phyloP scores from a whole-genome alignment of 139 green algal genomes.

The Coelastrella sp. region DNA sequence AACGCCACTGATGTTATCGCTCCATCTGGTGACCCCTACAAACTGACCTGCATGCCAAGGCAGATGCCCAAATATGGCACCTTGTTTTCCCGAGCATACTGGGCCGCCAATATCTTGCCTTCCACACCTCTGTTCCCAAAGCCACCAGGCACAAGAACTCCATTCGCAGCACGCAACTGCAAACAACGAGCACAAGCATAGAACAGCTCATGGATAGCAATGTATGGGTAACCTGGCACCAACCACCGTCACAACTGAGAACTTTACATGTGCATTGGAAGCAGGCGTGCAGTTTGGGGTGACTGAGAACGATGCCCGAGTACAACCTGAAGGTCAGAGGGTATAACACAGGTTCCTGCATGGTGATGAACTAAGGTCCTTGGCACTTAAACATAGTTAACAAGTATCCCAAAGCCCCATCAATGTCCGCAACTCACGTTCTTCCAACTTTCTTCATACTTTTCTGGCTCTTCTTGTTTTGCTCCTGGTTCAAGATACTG shows the following conservation, averaged over 20 bases:
- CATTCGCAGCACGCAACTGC: slow-evolving; percentile 71
- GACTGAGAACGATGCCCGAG: no score
- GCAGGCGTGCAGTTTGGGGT: no score
- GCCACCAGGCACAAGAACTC: slow-evolving; percentile 96
- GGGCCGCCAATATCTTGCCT: slow-evolving; percentile 94
- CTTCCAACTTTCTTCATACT: slow-evolving; percentile 61
- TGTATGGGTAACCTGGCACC: slow-evolving; percentile 60
- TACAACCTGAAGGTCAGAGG: no score
- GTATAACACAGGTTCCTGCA: no score
- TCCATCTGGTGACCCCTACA: no score
- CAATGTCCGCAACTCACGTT: slow-evolving; percentile 26
- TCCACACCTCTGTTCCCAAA: slow-evolving; percentile 95
- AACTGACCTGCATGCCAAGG: slow-evolving; percentile 96
- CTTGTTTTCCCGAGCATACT: slow-evolving; percentile 86
- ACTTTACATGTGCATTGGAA: no score
- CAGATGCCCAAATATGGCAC: slow-evolving; percentile 98
- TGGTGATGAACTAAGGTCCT: no score
- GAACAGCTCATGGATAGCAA: background rate
- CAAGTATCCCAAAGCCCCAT: no score
- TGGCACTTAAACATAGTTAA: no score
- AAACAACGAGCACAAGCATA: background rate
- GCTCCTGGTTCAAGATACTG: slow-evolving; percentile 83
- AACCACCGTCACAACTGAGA: no score
- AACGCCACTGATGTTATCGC: no score
- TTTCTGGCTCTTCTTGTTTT: slow-evolving; percentile 62